These are phyloP conservation scores for Beauveria brongniartii DNA, from an alignment of 2,329 filamentous ascomycete genomes.

Conservation along the genomic window DNA sequence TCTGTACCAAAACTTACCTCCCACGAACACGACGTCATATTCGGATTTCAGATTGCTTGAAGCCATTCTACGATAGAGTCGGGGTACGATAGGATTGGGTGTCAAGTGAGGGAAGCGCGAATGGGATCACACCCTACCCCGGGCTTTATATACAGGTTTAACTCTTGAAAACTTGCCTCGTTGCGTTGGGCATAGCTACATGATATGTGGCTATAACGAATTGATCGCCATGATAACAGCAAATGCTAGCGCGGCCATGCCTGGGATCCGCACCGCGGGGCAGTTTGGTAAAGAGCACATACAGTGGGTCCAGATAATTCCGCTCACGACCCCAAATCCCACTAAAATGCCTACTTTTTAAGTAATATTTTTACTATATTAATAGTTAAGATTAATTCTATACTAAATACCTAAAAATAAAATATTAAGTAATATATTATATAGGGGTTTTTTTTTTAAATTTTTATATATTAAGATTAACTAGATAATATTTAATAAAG, in stretches of 20 bases:
- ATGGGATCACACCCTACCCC: background rate
- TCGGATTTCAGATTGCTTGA: constrained; percentile 4
- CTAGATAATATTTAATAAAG: no score
- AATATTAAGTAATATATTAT: no score
- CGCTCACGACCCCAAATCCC: no score
- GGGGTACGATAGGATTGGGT: background rate
- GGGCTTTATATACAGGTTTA: background rate
- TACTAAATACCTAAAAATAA: no score
- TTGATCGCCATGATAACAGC: background rate
- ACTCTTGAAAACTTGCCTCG: background rate
- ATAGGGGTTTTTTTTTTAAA: no score
- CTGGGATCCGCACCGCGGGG: background rate
- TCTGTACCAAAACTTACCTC: constrained; percentile 7
- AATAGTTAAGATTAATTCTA: no score
- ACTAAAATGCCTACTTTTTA: no score
- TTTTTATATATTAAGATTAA: no score
- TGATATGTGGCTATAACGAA: background rate
- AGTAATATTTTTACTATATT: no score
- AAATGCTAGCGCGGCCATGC: background rate
- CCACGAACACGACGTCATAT: constrained; percentile 19
- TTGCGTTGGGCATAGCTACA: background rate
- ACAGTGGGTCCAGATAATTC: no score
- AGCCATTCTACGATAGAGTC: background rate
- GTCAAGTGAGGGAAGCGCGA: background rate
- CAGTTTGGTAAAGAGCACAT: background rate